Evolutionary conservation across 2,329 filamentous ascomycete genomes (phyloP).

Genomic region (Paecilomyces niveus): DNA sequence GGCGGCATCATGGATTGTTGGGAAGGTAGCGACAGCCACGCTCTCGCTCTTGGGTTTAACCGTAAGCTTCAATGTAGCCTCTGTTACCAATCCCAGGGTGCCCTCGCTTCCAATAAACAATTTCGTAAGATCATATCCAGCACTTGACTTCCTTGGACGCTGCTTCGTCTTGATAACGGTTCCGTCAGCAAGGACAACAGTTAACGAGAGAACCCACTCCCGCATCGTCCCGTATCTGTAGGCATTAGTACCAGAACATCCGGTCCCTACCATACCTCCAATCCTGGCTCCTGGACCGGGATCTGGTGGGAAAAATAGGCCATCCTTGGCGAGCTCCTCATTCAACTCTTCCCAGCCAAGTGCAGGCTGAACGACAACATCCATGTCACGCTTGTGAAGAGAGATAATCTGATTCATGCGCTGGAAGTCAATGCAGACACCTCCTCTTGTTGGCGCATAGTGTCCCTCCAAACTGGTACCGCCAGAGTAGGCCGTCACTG

Average conservation of each 20-base stretch:
- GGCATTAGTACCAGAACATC: conserved; percentile 68
- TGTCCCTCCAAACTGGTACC: conserved; percentile 88
- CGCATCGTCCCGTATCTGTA: conserved; percentile 93
- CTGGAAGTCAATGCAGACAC: conserved; percentile 78
- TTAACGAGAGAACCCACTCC: conserved; percentile 83
- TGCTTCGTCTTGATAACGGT: conserved; percentile 85
- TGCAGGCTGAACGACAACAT: conserved; percentile 71
- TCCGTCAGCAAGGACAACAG: conserved; percentile 82
- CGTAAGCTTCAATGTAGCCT: conserved; percentile 81
- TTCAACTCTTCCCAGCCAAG: conserved; percentile 84
- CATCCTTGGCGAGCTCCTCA: conserved; percentile 63
- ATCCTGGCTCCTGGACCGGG: conserved; percentile 89
- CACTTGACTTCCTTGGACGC: conserved; percentile 79
- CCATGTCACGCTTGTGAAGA: conserved; percentile 70
- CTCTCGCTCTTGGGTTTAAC: conserved; percentile 71
- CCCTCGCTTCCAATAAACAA: conserved; percentile 89
- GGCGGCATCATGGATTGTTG: conserved; percentile 61
- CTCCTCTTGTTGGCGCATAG: conserved; percentile 73
- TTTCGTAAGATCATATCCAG: conserved; percentile 84
- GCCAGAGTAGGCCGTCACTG: conserved; percentile 79
- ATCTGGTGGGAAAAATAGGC: conserved; percentile 87
- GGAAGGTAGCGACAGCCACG: conserved; percentile 69
- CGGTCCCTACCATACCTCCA: conserved; percentile 58
- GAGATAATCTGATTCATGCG: conserved; percentile 75
- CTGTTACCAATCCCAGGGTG: conserved; percentile 83